Evolutionary conservation across 2,329 filamentous ascomycete species (phyloP).

Genomic region (Diaporthe sp.): DNA sequence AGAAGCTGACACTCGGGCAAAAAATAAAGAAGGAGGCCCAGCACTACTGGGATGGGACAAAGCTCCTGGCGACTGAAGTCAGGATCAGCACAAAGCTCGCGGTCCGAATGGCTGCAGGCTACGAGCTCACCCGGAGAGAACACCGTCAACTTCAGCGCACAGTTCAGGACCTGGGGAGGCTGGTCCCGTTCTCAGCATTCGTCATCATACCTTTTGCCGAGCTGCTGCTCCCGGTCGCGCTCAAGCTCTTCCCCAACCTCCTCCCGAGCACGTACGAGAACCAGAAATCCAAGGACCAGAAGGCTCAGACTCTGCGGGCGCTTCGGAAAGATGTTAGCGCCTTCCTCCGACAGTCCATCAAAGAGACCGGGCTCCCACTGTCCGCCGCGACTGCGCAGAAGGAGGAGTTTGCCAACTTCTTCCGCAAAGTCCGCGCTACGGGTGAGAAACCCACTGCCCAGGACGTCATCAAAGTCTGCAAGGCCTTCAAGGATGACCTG

Average conservation of each 20-base stretch:
- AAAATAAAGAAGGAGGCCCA: slow-evolving; percentile 94
- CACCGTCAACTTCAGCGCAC: slow-evolving; percentile 93
- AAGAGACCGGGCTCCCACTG: slow-evolving; percentile 92
- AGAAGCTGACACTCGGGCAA: slow-evolving; percentile 90
- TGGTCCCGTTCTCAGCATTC: slow-evolving; percentile 97
- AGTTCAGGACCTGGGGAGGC: slow-evolving; percentile 89
- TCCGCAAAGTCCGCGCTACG: slow-evolving; percentile 93
- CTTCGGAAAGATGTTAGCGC: slow-evolving; percentile 94
- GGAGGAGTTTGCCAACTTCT: slow-evolving; percentile 96
- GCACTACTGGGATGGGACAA: slow-evolving; percentile 99
- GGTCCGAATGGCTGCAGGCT: slow-evolving; percentile 97
- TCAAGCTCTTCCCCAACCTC: slow-evolving; percentile 97
- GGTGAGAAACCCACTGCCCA: slow-evolving; percentile 89
- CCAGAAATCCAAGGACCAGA: slow-evolving; percentile 89
- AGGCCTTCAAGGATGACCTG: slow-evolving; percentile 97
- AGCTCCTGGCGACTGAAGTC: slow-evolving; percentile 91
- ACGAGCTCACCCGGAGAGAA: slow-evolving; percentile 95
- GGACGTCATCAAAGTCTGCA: slow-evolving; percentile 98
- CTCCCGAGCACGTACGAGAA: slow-evolving; percentile 97
- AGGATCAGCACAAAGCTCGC: slow-evolving; percentile 92
- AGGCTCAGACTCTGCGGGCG: slow-evolving; percentile 82
- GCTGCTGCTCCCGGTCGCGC: slow-evolving; percentile 87
- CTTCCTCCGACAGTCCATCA: slow-evolving; percentile 89
- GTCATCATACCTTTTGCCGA: slow-evolving; percentile 97
- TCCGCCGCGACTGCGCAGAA: slow-evolving; percentile 87